phyloP scores from a whole-genome alignment of 306 rosid species.

The Sicyos baderoa region DNA sequence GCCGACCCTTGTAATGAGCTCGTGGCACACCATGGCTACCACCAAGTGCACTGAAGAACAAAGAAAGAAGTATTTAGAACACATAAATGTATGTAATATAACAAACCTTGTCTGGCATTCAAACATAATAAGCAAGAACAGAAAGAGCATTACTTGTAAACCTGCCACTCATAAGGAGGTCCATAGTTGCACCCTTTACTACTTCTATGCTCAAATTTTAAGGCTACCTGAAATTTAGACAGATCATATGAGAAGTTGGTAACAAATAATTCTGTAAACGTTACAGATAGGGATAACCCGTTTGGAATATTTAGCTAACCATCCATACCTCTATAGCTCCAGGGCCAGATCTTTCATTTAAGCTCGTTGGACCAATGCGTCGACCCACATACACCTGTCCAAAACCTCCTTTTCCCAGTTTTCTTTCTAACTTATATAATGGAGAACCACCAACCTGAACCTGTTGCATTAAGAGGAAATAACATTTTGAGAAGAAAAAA shows the following conservation, averaged over 20 bases:
- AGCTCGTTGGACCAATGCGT: conserved; percentile 37
- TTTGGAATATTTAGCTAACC: background rate
- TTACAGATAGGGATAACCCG: background rate
- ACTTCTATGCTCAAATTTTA: conserved; percentile 78
- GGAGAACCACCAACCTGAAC: conserved; percentile 53
- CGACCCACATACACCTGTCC: conserved; percentile 97
- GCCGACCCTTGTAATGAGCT: conserved; percentile 43
- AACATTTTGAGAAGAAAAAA: background rate
- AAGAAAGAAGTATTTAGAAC: background rate
- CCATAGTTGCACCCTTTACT: conserved; percentile 89
- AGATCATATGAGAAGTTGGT: background rate
- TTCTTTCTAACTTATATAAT: conserved; percentile 32
- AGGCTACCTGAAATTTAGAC: conserved; percentile 54
- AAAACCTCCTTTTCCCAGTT: conserved; percentile 88
- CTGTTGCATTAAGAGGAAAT: conserved; percentile 23
- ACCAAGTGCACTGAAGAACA: conserved; percentile 32
- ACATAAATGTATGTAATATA: background rate
- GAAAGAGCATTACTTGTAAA: conserved; percentile 31
- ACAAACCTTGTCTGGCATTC: background rate
- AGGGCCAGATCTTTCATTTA: conserved; percentile 58
- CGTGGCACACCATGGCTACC: conserved; percentile 50
- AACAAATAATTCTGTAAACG: conserved; percentile 5
- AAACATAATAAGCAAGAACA: background rate
- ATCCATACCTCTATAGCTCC: conserved; percentile 71
- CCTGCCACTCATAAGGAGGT: conserved; percentile 92